Base-by-base conservation (phyloP, 2,329 filamentous ascomycete genomes). In the Diaporthe aspalathi region DNA sequence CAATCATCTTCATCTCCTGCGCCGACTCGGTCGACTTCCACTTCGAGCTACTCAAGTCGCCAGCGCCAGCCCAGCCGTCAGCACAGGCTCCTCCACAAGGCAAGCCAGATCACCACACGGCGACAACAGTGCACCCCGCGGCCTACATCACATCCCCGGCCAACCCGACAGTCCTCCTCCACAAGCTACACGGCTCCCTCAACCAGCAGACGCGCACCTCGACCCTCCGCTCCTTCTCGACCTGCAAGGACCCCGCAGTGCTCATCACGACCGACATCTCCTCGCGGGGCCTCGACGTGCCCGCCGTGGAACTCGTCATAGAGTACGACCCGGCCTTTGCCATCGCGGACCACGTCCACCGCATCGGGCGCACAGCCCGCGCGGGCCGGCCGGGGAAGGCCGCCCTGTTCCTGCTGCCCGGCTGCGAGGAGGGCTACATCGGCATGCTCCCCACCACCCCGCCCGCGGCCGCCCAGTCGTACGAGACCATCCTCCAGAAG, bases 1-100 rank as follows among this genome's bases (percentile, higher is more conserved):
- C 93, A 27, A 98, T 99, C 73, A 87, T 99, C 45, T 99, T 99
- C 83, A 93, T 99, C 62, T 97, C 95, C 14, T 99, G 96, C 78
- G 95, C 96, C 24, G 96, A 99, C 80, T 96, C 94, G 1, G 96
- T 98, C 72, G 94, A 99, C 79, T 99, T 98, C 77, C 95, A 98
- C 80, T 98, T 94, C 79, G 93, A 97, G 73, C 84, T 97, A 3
- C 89, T 99, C 70, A 91, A 85, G 53, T 81, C 82, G 29, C 75
- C 78, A 1, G 67, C 74, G 14, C 49, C 72, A 4, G 67, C 79
- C 5, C 77, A 83, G 32, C 79, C 80, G 0, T 79, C 78, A 14
- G 77, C 78, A 4, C 73, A 77, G 0, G 78, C 79, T 1, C 74
- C 79, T 1, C 74, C 79, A 16, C 54, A 50, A 17, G 35, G 35